Percentiles rank a stretch among this genome's conserved stretches.
Evolutionary conservation across 2,329 filamentous ascomycete genomes (phyloP).

Genomic region (Emericellopsis atlantica): DNA sequence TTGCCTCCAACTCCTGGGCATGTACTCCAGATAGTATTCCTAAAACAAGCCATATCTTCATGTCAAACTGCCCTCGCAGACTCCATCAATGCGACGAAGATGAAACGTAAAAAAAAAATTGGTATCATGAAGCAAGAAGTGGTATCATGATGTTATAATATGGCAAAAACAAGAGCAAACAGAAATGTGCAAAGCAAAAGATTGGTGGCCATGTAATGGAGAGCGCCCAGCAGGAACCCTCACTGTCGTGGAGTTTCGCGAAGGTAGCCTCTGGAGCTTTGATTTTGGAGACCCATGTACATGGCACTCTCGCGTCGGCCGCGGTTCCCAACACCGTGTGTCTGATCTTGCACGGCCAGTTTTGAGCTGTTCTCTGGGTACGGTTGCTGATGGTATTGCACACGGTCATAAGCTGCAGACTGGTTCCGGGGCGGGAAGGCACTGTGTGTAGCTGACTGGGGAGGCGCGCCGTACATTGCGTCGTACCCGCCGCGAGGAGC

Average conservation of each 20-base stretch:
- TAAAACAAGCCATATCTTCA: too few relatives aligned
- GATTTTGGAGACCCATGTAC: background rate
- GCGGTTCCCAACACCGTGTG: background rate
- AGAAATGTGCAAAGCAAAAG: background rate
- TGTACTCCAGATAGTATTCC: too few relatives aligned
- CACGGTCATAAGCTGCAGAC: background rate
- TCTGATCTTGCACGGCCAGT: background rate
- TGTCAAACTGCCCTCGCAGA: too few relatives aligned
- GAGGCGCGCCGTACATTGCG: conserved; percentile 14
- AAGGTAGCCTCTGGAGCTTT: background rate
- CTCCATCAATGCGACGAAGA: background rate
- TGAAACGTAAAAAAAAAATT: background rate
- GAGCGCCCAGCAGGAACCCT: too few relatives aligned
- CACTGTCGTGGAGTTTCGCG: background rate
- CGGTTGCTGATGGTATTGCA: background rate
- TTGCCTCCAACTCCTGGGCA: too few relatives aligned
- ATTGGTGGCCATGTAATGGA: background rate
- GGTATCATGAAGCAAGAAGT: background rate
- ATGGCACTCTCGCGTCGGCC: background rate
- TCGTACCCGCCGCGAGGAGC: conserved; percentile 31
- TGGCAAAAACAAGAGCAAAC: background rate
- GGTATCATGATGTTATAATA: background rate
- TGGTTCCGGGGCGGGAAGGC: background rate
- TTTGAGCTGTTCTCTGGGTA: background rate
- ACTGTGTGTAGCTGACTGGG: background rate